Conservation (phyloP, 1,284 basidiomycete species). For the Melampsora larici-populina region DNA sequence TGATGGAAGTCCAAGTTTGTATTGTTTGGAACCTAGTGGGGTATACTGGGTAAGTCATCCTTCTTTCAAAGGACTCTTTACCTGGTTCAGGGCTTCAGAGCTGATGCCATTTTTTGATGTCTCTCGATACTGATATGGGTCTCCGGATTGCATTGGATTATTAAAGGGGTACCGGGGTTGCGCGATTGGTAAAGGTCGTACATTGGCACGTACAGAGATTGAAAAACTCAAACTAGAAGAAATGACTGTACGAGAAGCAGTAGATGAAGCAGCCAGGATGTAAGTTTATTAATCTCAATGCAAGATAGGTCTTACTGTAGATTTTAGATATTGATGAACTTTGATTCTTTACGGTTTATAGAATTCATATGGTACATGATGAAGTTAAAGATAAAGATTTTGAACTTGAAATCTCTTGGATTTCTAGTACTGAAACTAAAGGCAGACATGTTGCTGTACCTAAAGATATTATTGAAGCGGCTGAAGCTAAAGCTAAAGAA, state of each 20-base stretch:
- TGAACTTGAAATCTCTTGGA: slow-evolving; percentile 97
- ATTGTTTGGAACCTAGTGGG: slow-evolving; percentile 91
- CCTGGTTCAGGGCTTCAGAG: too few species aligned
- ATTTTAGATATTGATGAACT: neutral
- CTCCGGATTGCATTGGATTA: neutral
- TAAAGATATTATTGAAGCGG: slow-evolving; percentile 75
- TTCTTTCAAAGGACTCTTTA: neutral
- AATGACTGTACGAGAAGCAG: slow-evolving; percentile 76
- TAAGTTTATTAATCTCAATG: slow-evolving; percentile 55
- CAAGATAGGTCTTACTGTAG: neutral
- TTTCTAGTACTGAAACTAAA: slow-evolving; percentile 73
- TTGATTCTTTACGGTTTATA: slow-evolving; percentile 53
- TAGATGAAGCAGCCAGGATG: slow-evolving; percentile 91
- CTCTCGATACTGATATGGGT: slow-evolving; percentile 40
- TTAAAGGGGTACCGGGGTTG: slow-evolving; percentile 82
- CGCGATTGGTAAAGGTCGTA: slow-evolving; percentile 92
- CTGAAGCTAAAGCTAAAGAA: slow-evolving; percentile 82
- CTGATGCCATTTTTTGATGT: neutral
- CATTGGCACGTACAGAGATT: slow-evolving; percentile 95
- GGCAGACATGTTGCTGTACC: slow-evolving; percentile 78
- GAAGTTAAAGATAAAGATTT: slow-evolving; percentile 97
- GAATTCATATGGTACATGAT: slow-evolving; percentile 95
- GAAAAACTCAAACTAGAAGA: slow-evolving; percentile 87
- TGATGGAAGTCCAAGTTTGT: slow-evolving; percentile 73
- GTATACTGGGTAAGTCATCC: slow-evolving; percentile 75